Base-by-base conservation (phyloP, 306 rosid species). In the Dalbergia cultrata region DNA sequence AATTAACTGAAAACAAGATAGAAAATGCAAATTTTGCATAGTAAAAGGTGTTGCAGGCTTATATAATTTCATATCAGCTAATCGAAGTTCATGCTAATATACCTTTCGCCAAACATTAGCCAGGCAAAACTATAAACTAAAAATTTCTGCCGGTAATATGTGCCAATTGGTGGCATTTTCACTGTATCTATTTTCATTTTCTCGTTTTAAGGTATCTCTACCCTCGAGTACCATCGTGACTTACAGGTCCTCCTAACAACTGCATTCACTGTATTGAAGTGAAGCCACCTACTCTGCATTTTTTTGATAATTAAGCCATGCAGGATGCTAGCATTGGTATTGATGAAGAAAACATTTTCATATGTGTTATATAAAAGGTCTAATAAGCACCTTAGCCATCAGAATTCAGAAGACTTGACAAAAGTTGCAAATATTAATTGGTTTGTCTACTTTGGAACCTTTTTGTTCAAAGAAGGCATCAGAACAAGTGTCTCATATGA, bases 1-100 rank as follows among this genome's bases (percentile, higher is more conserved):
- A 56, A 70, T 70, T 50, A 74, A 72, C 52, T 73, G 34, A 19
- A 74, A 59, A 14, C 31, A 74, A 13, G 11, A 41, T 44, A 67
- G 53, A 44, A 70, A 50, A 74, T 21, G 2, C 22, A 74, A 43
- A 34, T 12, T 19, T 34, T 34, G 16, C 17, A 54, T 45, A 52
- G n/a, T 4, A 77, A 50, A 18, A 66, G 17, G 13, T 13, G 5
- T 66, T 53, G 60, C 47, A 54, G 8, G 70, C 49, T 56, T 67
- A 9, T n/a, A 49, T 65, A 37, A 31, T 61, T 61, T 61, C 19
- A 39, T 31, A 11, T 6, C n/a, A 61, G 31, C 39, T 13, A 34
- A 49, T 50, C 31, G 8, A 18, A 60, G 45, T 60, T 60, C 79
- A 59, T 6, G 17, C 22, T 64, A 52, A 63, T 17, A 18, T 49